A percentile compares a stretch with the other conserved stretches of the same genome.
phyloP scores from a whole-genome alignment of 306 rosid species.

The Rosa lucieae region DNA sequence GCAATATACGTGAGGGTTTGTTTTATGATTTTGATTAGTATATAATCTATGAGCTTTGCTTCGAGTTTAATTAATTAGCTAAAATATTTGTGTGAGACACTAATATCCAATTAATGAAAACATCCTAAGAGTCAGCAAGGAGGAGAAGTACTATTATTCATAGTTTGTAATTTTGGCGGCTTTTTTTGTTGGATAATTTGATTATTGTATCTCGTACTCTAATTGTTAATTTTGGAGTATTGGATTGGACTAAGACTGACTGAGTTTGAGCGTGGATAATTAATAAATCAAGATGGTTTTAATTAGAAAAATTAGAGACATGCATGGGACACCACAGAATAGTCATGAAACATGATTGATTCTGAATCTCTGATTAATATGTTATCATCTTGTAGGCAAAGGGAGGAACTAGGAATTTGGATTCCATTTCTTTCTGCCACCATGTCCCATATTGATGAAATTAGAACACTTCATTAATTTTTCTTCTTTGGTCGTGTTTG shows the following conservation, averaged over 20 bases:
- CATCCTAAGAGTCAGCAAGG: background rate
- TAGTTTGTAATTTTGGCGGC: too few relatives aligned
- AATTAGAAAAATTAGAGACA: background rate
- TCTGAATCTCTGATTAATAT: background rate
- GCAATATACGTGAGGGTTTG: constrained; percentile 1
- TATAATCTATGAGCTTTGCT: background rate
- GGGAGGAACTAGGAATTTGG: background rate
- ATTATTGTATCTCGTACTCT: background rate
- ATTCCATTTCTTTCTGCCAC: background rate
- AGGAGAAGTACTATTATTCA: too few relatives aligned
- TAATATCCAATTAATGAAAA: background rate
- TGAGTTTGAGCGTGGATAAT: background rate
- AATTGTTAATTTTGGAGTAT: background rate
- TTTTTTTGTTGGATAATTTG: background rate
- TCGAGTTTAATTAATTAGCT: background rate
- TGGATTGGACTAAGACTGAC: background rate
- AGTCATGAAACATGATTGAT: background rate
- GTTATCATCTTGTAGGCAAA: background rate
- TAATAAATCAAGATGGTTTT: background rate
- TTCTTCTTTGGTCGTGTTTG: too few relatives aligned
- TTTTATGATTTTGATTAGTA: background rate
- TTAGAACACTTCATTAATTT: background rate
- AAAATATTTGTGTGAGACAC: background rate
- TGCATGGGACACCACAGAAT: background rate
- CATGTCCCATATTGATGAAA: background rate